A percentile compares a stretch with the other conserved stretches of the same genome.
Conservation (phyloP, 768 basidiomycete species). For the Hygrophorus pudorinus region DNA sequence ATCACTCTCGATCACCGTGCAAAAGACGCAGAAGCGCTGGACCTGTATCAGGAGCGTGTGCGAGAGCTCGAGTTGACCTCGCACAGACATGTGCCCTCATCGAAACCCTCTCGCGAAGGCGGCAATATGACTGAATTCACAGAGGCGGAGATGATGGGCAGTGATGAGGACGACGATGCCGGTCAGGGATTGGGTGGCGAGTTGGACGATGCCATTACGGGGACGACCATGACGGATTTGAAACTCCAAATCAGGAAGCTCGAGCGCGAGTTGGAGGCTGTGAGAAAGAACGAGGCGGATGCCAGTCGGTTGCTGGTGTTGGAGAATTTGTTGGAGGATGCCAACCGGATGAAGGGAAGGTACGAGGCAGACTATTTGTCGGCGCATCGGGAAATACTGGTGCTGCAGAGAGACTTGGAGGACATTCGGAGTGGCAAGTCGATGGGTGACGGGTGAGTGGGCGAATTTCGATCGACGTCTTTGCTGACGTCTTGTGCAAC, state of each 20-base stretch:
- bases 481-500: conserved; percentile 5
- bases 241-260: conserved; percentile 81
- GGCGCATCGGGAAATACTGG: conserved; percentile 73
- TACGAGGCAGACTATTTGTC: conserved; percentile 85
- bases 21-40: conserved; percentile 76
- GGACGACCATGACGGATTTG: conserved; percentile 85
- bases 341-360: conserved; percentile 79
- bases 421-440: conserved; percentile 85
- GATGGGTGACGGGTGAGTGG: conserved; percentile 64
- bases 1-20: conserved; percentile 59
- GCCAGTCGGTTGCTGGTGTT: conserved; percentile 72
- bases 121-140: conserved; percentile 20
- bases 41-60: conserved; percentile 84
- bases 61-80: conserved; percentile 75
- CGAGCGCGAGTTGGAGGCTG: conserved; percentile 68
- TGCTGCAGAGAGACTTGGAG: conserved; percentile 73
- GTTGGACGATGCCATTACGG: conserved; percentile 76
- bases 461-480: conserved; percentile 3
- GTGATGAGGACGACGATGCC: conserved; percentile 18
- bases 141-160: conserved; percentile 36
- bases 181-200: conserved; percentile 69
- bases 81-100: conserved; percentile 31
- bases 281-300: conserved; percentile 67
- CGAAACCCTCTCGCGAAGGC: conserved; percentile 13
- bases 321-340: conserved; percentile 86